Evolutionary conservation across 306 rosid species (phyloP).

Genomic region (Cicer yamashitae): DNA sequence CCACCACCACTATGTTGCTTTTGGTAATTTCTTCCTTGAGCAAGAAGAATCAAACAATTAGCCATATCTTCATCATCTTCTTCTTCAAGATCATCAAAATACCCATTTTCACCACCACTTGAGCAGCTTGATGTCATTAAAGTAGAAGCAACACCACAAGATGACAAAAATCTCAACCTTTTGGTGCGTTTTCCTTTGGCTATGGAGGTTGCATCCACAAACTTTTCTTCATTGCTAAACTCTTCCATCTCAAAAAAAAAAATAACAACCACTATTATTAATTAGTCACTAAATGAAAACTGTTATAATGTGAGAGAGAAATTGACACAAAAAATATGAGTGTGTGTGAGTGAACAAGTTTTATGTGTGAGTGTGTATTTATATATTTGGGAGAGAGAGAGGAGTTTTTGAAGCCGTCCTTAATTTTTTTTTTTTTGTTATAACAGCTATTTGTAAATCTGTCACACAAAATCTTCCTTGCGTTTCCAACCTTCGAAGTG

Average conservation of each 20-base stretch:
- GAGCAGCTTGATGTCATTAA: constrained; percentile 56
- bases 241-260: not conserved
- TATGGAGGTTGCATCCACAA: constrained; percentile 35
- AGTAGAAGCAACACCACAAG: not conserved
- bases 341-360: constrained; percentile 35
- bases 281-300: not conserved
- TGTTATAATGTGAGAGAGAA: not conserved
- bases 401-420: constrained; percentile 48
- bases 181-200: constrained; percentile 76
- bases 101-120: constrained; percentile 47
- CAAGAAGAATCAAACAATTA: constrained; percentile 85
- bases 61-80: constrained; percentile 91
- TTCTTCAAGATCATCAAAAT: constrained; percentile 61
- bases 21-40: constrained; percentile 53
- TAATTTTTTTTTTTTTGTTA: not conserved
- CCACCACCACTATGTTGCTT: not conserved
- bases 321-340: constrained; percentile 3
- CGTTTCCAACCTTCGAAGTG: constrained; percentile 69
- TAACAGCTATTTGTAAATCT: constrained; percentile 47
- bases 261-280: not conserved
- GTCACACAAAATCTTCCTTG: constrained; percentile 66
- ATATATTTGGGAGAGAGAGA: not conserved
- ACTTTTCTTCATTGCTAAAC: constrained; percentile 53
- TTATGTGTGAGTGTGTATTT: not conserved
- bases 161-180: constrained; percentile 54